Evolutionary conservation across 2,329 filamentous ascomycete species (phyloP).

Genomic region (Sarocladium kiliense): DNA sequence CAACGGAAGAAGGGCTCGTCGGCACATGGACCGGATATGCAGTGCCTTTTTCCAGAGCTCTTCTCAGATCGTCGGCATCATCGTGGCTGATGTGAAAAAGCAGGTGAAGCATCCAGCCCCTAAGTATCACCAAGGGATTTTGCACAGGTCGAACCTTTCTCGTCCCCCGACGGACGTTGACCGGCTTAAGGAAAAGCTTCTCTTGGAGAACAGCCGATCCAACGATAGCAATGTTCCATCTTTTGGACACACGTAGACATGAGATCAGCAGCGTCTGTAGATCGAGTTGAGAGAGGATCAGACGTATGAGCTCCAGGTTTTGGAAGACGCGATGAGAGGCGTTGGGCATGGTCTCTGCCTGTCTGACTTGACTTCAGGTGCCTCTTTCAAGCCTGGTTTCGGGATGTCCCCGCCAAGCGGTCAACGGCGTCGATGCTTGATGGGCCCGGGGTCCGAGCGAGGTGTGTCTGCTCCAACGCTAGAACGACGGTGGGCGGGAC

Average conservation of each 20-base stretch:
- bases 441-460: slow-evolving; percentile 7
- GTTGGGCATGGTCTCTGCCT: background rate
- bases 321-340: background rate
- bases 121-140: slow-evolving; percentile 3
- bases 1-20: slow-evolving; percentile 5
- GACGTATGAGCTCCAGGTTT: slow-evolving; percentile 4
- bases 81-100: slow-evolving; percentile 9
- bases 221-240: slow-evolving; percentile 9
- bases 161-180: background rate
- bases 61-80: slow-evolving; percentile 5
- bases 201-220: slow-evolving; percentile 7
- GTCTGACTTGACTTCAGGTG: background rate
- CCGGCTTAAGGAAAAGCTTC: slow-evolving; percentile 6
- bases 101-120: slow-evolving; percentile 7
- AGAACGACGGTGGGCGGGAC: slow-evolving; percentile 1
- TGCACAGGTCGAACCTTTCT: slow-evolving; percentile 3
- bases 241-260: background rate
- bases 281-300: background rate
- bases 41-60: background rate
- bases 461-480: slow-evolving; percentile 3
- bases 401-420: background rate
- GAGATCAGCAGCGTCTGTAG: slow-evolving; percentile 1
- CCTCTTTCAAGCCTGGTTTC: background rate
- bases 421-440: background rate
- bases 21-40: slow-evolving; percentile 7